Base-by-base conservation (phyloP, 1,284 basidiomycete species). In the Puccinia coronata region DNA sequence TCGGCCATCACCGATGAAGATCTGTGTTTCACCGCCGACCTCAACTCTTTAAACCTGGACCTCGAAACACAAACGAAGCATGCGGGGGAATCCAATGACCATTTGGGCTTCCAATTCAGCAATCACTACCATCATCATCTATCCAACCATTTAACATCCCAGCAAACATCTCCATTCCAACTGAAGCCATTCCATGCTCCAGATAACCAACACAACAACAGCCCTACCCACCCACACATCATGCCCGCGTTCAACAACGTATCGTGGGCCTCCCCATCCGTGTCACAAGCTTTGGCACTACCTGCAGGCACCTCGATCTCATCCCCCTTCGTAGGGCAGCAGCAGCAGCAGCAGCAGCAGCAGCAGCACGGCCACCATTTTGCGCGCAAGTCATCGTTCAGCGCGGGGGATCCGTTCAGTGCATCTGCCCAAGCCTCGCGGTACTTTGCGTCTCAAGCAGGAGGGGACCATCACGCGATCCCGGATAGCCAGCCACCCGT, bases 11-110 rank as follows among this genome's bases (percentile, higher is more conserved):
- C 84, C 71, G 79, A 81, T 16, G 79, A 81, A n/a, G 85, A 85
- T 61, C 84, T 85, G 73, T 82, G 84, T 53, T 82, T 85, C 61
- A 84, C 84, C 1, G 83, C 83, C 5, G 84, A 85, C 74, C 82
- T 85, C 47, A 84, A 85, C 73, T 84, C 84, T 59, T 80, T 85
- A 16, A 84, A 84, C 61, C 82, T 85, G 25, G 84, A 85, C 73
- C 82, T 85, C 59, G 84, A 85, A 51, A 84, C 83, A 5, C 84
- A 84, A 49, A 82, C 82, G 39, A 83, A 82, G 12, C 81, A 43
- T 8, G 6, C 55, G 16, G 25, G 11, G 23, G 65, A 79, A 43
- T 39, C 79, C 39, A 61, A 31, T 25, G 59, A 76, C 34, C 47
- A 47, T 5, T 12, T 51, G 16, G 9, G 39, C 41, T 76, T 76